phyloP scores from a whole-genome alignment of 179 eudicot genomes.

The Carnegiea gigantea region DNA sequence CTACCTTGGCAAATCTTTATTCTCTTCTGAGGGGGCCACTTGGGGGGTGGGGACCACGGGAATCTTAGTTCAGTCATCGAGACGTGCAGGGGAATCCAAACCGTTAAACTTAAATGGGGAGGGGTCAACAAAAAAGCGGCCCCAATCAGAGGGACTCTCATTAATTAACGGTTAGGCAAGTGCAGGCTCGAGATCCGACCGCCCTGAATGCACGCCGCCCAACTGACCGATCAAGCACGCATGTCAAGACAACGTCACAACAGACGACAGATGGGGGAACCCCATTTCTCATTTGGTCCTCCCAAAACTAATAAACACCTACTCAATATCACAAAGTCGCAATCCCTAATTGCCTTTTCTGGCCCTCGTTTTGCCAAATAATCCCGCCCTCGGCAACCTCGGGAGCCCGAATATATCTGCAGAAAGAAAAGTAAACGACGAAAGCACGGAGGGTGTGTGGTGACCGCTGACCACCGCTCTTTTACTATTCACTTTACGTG shows the following conservation, averaged over 20 bases:
- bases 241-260: conserved; percentile 12
- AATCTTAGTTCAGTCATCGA: neutral
- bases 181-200: conserved; percentile 25
- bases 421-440: neutral
- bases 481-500: too few relatives aligned
- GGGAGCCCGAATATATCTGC: conserved; percentile 13
- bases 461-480: too few relatives aligned
- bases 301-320: conserved; percentile 14
- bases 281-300: neutral
- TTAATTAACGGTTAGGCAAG: conserved; percentile 16
- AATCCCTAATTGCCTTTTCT: conserved; percentile 2
- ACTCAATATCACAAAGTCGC: neutral
- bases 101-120: neutral
- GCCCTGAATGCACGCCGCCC: conserved; percentile 29
- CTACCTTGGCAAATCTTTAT: too few relatives aligned
- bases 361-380: conserved; percentile 1
- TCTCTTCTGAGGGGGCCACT: too few relatives aligned
- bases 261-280: neutral
- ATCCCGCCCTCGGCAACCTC: conserved; percentile 9
- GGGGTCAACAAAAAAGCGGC: neutral
- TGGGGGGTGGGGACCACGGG: neutral
- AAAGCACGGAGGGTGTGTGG: too few relatives aligned
- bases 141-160: conserved; percentile 1
- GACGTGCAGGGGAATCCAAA: conserved; percentile 8
- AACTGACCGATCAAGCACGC: conserved; percentile 17